phyloP scores from a whole-genome alignment of 768 basidiomycete genomes.

The Auricularia heimuer region DNA sequence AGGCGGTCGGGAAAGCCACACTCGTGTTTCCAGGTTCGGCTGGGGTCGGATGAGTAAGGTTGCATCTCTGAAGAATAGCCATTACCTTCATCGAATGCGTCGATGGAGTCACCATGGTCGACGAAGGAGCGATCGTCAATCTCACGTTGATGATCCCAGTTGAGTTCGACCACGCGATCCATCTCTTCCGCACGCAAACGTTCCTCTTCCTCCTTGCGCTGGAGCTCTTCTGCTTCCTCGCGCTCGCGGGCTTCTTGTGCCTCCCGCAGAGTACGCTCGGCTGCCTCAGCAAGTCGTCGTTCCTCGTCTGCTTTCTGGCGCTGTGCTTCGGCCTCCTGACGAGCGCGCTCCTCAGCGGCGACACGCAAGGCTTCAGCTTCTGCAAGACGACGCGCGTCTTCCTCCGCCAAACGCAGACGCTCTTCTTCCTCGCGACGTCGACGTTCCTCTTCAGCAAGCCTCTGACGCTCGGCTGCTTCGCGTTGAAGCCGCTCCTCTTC shows the following conservation, averaged over 20 bases:
- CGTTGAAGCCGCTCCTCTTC: not conserved
- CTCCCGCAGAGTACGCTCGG: slow-evolving; percentile 17
- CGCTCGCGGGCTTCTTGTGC: slow-evolving; percentile 15
- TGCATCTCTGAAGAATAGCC: not conserved
- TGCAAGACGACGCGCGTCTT: slow-evolving; percentile 1
- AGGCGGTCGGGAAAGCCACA: not conserved
- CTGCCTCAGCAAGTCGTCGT: too few species aligned
- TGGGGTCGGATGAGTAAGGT: not conserved
- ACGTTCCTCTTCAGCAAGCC: slow-evolving; percentile 18
- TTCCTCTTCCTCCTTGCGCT: slow-evolving; percentile 24
- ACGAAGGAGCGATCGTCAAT: not conserved
- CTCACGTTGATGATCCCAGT: not conserved
- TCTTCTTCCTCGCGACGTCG: slow-evolving; percentile 13
- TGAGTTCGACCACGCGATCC: not conserved
- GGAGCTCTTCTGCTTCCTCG: not conserved
- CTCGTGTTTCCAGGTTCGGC: not conserved
- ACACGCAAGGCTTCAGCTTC: not conserved
- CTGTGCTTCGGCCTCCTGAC: not conserved
- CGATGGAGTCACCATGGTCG: not conserved
- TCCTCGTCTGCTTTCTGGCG: too few species aligned
- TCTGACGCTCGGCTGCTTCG: slow-evolving; percentile 7
- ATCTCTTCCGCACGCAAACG: not conserved
- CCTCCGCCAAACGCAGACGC: slow-evolving; percentile 13
- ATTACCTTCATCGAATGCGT: not conserved
- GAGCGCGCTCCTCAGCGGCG: not conserved